Percentiles rank a stretch among this genome's conserved stretches.
Conservation (phyloP, 495 filamentous ascomycete genomes). For the Penicillium angulare region DNA sequence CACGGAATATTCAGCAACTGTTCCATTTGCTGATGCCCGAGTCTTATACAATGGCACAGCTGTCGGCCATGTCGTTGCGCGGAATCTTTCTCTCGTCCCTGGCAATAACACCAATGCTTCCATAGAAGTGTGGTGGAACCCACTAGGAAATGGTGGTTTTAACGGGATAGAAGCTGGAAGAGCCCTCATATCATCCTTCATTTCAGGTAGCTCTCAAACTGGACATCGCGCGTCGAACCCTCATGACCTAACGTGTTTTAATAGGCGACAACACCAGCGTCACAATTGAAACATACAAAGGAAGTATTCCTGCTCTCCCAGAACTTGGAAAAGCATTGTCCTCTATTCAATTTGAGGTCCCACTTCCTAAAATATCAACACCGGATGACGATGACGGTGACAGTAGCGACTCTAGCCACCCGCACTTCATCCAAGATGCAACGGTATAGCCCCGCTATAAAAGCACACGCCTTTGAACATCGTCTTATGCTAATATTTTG, state of each 20-base stretch:
- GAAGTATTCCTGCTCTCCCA: constrained; percentile 72
- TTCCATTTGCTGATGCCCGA: constrained; percentile 77
- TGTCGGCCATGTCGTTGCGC: constrained; percentile 69
- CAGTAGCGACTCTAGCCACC: too few species aligned
- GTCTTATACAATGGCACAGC: constrained; percentile 69
- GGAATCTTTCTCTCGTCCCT: constrained; percentile 55
- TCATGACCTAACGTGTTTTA: neutral
- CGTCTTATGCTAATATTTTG: neutral
- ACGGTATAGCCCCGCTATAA: constrained; percentile 51
- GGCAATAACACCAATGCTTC: constrained; percentile 72
- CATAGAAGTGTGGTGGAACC: constrained; percentile 74
- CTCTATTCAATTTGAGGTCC: constrained; percentile 61
- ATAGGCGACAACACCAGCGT: constrained; percentile 74
- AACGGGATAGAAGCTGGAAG: constrained; percentile 60
- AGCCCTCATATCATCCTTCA: constrained; percentile 76
- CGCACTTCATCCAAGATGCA: constrained; percentile 77
- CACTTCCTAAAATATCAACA: constrained; percentile 60
- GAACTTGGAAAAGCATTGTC: constrained; percentile 70
- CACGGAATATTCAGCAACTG: constrained; percentile 72
- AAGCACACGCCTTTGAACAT: neutral
- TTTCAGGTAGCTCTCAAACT: constrained; percentile 61
- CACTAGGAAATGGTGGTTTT: constrained; percentile 56
- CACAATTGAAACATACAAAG: constrained; percentile 63
- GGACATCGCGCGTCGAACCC: neutral
- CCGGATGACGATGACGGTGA: constrained; percentile 39